Evolutionary conservation across 768 basidiomycete genomes (phyloP), one percentile per base, ranked within the genome.

Genomic region (Russula dissimulans): DNA sequence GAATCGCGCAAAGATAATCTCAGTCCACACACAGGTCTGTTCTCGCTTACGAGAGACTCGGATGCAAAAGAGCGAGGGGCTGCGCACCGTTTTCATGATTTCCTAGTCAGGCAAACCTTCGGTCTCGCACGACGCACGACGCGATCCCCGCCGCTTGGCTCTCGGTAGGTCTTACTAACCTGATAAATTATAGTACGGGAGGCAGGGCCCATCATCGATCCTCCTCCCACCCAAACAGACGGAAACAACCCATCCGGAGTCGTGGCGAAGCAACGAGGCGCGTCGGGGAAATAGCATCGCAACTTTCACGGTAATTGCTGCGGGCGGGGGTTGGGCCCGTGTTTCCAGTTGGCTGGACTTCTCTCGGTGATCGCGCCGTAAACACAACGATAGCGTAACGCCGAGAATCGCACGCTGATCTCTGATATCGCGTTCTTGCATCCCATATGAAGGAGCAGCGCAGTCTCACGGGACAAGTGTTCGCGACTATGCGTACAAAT

Each of bases 301-400:
- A n/a, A n/a, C n/a, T n/a, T n/a, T n/a, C n/a, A n/a, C n/a, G n/a
- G n/a, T n/a, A n/a, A n/a, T n/a, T n/a, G n/a, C n/a, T n/a, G n/a
- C n/a, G n/a, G n/a, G n/a, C n/a, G n/a, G n/a, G n/a, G n/a, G n/a
- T n/a, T n/a, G n/a, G n/a, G n/a, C n/a, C n/a, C n/a, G n/a, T n/a
- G n/a, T n/a, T n/a, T n/a, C n/a, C n/a, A n/a, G n/a, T n/a, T n/a
- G n/a, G n/a, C n/a, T n/a, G n/a, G n/a, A n/a, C n/a, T n/a, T n/a
- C n/a, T n/a, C n/a, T 57, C 60, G 56, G 56, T 57, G 55, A 61
- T 57, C 60, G 49, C 60, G 36, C 60, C 31, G 55, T 57, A 57
- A 57, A 62, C 32, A 56, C 61, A 51, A 54, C 51, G 5, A 41
- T 8, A 31, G 61, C 51, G 36, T 56, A 53, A 12, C 34, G 56